Conservation (phyloP, 208 protist genomes). For the Leptomonas pyrrhocoris region DNA sequence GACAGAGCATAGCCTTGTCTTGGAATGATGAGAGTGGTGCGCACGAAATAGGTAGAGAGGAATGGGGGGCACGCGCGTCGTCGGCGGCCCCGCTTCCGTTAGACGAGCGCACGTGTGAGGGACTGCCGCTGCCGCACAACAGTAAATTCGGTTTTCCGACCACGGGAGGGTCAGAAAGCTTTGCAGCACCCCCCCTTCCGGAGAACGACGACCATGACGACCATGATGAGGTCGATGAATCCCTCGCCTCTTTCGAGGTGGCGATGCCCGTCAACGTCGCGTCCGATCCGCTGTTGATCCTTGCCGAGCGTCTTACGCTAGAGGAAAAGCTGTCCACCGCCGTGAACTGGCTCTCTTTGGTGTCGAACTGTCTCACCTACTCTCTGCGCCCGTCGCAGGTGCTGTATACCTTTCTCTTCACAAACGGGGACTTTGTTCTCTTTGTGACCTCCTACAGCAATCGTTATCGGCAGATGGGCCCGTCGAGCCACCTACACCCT, state of each 20-base stretch:
- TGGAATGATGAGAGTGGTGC: not conserved
- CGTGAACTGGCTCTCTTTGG: conserved; percentile 53
- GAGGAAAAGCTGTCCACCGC: conserved; percentile 32
- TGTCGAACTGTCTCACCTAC: conserved; percentile 68
- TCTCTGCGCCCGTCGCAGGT: conserved; percentile 64
- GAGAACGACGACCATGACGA: not conserved
- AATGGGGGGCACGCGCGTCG: not conserved
- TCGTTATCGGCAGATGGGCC: conserved; percentile 14
- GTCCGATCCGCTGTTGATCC: conserved; percentile 32
- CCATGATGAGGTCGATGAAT: conserved; percentile 1
- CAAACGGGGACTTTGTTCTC: conserved; percentile 48
- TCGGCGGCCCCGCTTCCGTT: not conserved
- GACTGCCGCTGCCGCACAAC: not conserved
- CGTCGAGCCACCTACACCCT: not conserved
- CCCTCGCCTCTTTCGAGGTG: not conserved
- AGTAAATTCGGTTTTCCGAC: not conserved
- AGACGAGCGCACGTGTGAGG: not conserved
- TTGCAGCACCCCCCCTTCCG: not conserved
- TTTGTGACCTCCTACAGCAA: conserved; percentile 33
- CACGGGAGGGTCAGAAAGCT: not conserved
- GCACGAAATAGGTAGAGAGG: not conserved
- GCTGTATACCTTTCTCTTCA: conserved; percentile 64
- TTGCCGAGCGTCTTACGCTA: conserved; percentile 30
- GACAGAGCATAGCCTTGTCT: not conserved
- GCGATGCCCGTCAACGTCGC: conserved; percentile 1